Percentiles rank a stretch among this genome's conserved stretches.
Evolutionary conservation across 306 rosid species (phyloP).

Genomic region (Cicer bijugum): DNA sequence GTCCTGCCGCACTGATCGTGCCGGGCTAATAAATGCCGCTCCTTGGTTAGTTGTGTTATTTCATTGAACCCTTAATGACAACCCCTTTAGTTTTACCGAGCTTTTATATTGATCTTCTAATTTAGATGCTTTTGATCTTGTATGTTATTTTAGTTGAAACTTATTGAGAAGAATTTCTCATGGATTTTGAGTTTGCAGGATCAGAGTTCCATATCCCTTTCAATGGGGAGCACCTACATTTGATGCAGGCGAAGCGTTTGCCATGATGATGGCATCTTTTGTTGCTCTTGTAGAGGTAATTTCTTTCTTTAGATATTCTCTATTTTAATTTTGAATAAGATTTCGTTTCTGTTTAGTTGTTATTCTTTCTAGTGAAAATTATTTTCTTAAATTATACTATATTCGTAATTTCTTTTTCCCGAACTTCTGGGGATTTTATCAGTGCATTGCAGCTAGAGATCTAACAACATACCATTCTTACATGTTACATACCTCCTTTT

Average conservation of each 20-base stretch:
- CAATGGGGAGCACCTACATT: constrained; percentile 99
- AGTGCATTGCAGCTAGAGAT: not conserved
- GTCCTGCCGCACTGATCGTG: constrained; percentile 95
- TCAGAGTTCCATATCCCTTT: constrained; percentile 95
- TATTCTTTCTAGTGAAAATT: constrained; percentile 28
- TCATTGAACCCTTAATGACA: not conserved
- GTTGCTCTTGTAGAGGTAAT: constrained; percentile 95
- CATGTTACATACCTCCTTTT: not conserved
- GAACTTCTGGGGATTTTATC: constrained; percentile 20
- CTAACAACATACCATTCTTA: constrained; percentile 6
- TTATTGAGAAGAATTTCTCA: constrained; percentile 18
- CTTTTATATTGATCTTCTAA: not conserved
- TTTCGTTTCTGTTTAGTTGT: constrained; percentile 26
- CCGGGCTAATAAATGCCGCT: constrained; percentile 86
- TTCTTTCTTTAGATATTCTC: constrained; percentile 34
- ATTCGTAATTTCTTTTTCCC: constrained; percentile 9
- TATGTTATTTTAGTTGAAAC: constrained; percentile 19
- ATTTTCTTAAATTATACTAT: constrained; percentile 5
- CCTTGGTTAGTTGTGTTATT: constrained; percentile 76
- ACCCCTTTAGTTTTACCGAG: not conserved
- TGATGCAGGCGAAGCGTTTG: constrained; percentile 99
- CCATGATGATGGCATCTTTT: constrained; percentile 96
- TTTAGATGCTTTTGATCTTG: constrained; percentile 1
- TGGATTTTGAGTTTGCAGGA: constrained; percentile 71
- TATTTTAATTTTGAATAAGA: constrained; percentile 15